Base-by-base conservation (phyloP, 768 basidiomycete genomes). In the Sistotremastrum suecicum region DNA sequence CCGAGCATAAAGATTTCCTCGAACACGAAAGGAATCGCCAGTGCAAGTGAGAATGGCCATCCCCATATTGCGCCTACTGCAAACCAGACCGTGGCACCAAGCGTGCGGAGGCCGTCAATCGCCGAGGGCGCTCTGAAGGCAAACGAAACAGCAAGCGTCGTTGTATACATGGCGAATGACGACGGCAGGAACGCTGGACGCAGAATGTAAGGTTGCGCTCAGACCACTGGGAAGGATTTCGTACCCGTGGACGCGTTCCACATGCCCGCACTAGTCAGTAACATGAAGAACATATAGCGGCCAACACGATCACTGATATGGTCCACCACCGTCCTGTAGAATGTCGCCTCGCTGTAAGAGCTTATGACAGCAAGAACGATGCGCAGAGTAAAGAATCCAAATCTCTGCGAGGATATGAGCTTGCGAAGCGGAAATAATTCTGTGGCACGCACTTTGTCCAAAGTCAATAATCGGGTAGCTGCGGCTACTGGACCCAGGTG, bases 11-110 rank as follows among this genome's bases (percentile, higher is more conserved):
- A 84, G 20, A 97, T 66, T 59, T 98, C 89, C 59, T 98, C 95
- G 40, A 87, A 60, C 8, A 92, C 76, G 54, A 94, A 92, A 1
- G 95, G 95, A 9, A 95, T 63, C 0, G 87, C 77, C 5, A 97
- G 69, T 0, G 86, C 79, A 11, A 90, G 70, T n/a, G 86, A 71
- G 60, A 99, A 99, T 5, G 95, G 95, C 95, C 95, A 99, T 4
- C 94, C 95, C 34, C 97, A 74, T 42, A 98, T 75, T 1, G 80
- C 87, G 4, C 88, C 92, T 5, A 77, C 58, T 1, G 86, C 88
- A 58, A 90, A 87, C 41, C 71, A 63, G 40, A 82, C 48, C 0
- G 85, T 85, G 0, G 84, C 77, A 5, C 69, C 63, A 30, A 83
- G 59, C 7, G 83, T 80, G 34, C 83, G 70, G 40, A 66, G 66